Conservation (phyloP, 306 rosid genomes). For the Senna tora region DNA sequence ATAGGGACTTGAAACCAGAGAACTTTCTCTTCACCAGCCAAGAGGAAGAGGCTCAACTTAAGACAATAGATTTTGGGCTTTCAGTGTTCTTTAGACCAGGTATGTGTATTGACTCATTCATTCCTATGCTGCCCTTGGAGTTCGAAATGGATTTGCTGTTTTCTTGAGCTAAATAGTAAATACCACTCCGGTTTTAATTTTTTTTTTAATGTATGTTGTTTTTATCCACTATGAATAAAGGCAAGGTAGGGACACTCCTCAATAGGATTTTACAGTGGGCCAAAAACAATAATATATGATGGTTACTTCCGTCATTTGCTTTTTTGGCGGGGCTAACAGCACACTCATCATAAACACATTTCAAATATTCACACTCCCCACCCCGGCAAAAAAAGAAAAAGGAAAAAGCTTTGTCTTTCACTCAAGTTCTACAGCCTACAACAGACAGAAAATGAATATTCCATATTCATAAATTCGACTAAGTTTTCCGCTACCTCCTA, state of each 20-base stretch:
- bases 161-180: constrained; percentile 1
- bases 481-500: no score
- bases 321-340: neutral
- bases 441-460: neutral
- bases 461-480: no score
- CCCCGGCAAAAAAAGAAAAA: no score
- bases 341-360: no score
- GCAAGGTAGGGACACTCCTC: neutral
- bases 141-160: constrained; percentile 19
- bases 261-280: no score
- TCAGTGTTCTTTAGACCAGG: constrained; percentile 92
- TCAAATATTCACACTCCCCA: no score
- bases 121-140: constrained; percentile 22
- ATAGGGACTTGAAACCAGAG: constrained; percentile 92
- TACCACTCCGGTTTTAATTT: no score
- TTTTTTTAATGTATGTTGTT: neutral
- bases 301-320: constrained; percentile 2
- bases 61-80: constrained; percentile 94
- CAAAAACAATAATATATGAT: neutral
- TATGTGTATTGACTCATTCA: constrained; percentile 31
- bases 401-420: no score
- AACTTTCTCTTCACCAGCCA: constrained; percentile 74
- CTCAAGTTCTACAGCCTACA: neutral
- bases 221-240: constrained; percentile 14
- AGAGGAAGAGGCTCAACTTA: constrained; percentile 80